Evolutionary conservation across 768 basidiomycete genomes (phyloP).

Genomic region (Agaricus subrufescens): DNA sequence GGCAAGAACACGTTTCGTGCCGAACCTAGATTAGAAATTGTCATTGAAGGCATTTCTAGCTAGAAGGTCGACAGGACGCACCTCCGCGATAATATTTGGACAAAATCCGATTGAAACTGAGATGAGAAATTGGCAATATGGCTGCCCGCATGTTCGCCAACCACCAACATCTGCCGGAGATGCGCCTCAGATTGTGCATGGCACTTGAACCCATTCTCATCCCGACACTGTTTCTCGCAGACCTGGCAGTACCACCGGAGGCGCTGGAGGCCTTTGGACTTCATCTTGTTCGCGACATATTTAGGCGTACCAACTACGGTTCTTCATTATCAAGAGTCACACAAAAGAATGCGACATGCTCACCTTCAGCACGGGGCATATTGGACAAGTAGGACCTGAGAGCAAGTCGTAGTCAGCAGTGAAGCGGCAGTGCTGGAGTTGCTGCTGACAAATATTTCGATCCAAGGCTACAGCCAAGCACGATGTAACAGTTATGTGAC

Average conservation of each 20-base stretch:
- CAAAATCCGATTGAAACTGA: constrained; percentile 89
- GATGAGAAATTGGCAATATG: constrained; percentile 89
- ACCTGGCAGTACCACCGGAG: constrained; percentile 99
- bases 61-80: constrained; percentile 25
- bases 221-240: constrained; percentile 97
- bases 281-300: constrained; percentile 93
- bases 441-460: constrained; percentile 6
- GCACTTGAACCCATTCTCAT: constrained; percentile 99
- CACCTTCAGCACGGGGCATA: constrained; percentile 87
- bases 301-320: constrained; percentile 78
- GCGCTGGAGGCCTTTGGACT: constrained; percentile 93
- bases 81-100: constrained; percentile 84
- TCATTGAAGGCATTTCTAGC: constrained; percentile 3
- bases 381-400: constrained; percentile 9
- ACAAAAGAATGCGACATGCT: constrained; percentile 1
- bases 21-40: constrained; percentile 47
- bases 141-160: constrained; percentile 88
- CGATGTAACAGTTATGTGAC: no score
- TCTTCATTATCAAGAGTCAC: background rate
- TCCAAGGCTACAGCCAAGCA: no score
- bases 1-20: constrained; percentile 91
- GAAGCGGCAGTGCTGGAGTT: background rate
- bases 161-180: constrained; percentile 94
- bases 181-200: constrained; percentile 87
- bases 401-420: background rate